These are phyloP conservation scores for Coemansia pectinata DNA, from an alignment of 192 early-diverging fungal genomes.

Conservation along the genomic window DNA sequence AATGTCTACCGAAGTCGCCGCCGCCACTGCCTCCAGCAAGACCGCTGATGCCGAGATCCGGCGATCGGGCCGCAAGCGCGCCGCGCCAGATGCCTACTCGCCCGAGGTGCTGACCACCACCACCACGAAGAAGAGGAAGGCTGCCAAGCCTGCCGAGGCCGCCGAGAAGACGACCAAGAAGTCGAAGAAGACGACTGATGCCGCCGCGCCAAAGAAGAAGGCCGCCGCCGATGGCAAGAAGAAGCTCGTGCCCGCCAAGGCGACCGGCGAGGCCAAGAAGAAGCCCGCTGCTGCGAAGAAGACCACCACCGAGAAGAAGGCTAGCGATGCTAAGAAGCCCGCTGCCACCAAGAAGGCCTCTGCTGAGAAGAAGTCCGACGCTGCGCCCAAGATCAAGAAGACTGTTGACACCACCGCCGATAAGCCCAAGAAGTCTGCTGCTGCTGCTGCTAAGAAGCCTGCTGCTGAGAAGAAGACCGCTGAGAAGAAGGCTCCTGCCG, in stretches of 20 bases:
- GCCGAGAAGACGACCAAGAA: constrained; percentile 30
- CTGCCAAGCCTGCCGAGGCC: constrained; percentile 20
- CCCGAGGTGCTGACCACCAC: constrained; percentile 31
- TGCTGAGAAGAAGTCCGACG: constrained; percentile 26
- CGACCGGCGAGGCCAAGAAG: constrained; percentile 20
- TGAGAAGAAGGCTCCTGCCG: constrained; percentile 9
- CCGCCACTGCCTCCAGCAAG: constrained; percentile 31
- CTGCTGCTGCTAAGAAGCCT: constrained; percentile 5
- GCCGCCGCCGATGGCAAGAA: constrained; percentile 13
- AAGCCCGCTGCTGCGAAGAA: constrained; percentile 20
- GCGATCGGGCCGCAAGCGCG: constrained; percentile 42
- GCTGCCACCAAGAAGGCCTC: constrained; percentile 25
- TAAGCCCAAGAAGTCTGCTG: constrained; percentile 32
- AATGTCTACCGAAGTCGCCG: constrained; percentile 19
- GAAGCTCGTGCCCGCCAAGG: constrained; percentile 15
- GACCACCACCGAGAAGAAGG: constrained; percentile 22
- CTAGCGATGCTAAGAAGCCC: constrained; percentile 14
- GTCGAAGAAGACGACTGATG: background rate
- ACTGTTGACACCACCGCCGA: constrained; percentile 3
- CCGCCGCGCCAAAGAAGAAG: constrained; percentile 13
- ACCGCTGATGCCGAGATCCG: constrained; percentile 38
- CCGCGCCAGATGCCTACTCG: constrained; percentile 45
- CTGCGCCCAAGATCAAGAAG: constrained; percentile 27
- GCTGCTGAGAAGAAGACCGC: constrained; percentile 20
- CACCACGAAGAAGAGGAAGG: constrained; percentile 44